These are phyloP conservation scores for Hysterangium stoloniferum DNA, from an alignment of 768 basidiomycete species.

Conservation along the genomic window DNA sequence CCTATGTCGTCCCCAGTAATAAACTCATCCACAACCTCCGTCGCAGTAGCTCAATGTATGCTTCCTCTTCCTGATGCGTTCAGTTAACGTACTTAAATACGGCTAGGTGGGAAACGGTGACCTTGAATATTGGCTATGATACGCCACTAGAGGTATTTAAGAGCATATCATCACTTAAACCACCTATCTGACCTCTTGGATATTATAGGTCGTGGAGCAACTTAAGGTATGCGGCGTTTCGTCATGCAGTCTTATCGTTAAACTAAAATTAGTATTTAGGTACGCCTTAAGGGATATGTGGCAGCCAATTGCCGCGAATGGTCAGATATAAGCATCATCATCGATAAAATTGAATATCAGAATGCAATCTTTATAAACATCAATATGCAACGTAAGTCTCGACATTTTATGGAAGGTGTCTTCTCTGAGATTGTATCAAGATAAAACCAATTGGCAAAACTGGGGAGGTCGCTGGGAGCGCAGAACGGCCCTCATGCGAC, in stretches of 20 bases:
- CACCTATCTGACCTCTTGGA: neutral
- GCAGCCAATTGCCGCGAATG: slow-evolving; percentile 60
- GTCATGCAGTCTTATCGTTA: neutral
- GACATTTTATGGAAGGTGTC: neutral
- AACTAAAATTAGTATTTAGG: neutral
- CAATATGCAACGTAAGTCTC: slow-evolving; percentile 59
- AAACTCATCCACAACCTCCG: slow-evolving; percentile 77
- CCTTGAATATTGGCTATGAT: slow-evolving; percentile 54
- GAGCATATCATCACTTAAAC: neutral
- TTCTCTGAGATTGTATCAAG: too few relatives aligned
- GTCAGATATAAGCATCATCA: slow-evolving; percentile 55
- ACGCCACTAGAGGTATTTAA: slow-evolving; percentile 52
- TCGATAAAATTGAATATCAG: slow-evolving; percentile 75
- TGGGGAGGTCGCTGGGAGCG: slow-evolving; percentile 78
- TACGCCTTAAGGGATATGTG: slow-evolving; percentile 53
- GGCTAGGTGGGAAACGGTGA: slow-evolving; percentile 59
- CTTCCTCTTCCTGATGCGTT: slow-evolving; percentile 9
- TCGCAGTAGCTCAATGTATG: slow-evolving; percentile 66
- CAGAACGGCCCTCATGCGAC: slow-evolving; percentile 68
- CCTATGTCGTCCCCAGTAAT: slow-evolving; percentile 24
- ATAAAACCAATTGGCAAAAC: slow-evolving; percentile 80
- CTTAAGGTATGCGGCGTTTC: slow-evolving; percentile 28
- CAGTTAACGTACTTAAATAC: slow-evolving; percentile 1
- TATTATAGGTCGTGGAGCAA: slow-evolving; percentile 42
- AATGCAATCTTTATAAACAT: slow-evolving; percentile 61